Base-by-base conservation (phyloP, 495 filamentous ascomycete genomes). In the Oidiodendron maius region DNA sequence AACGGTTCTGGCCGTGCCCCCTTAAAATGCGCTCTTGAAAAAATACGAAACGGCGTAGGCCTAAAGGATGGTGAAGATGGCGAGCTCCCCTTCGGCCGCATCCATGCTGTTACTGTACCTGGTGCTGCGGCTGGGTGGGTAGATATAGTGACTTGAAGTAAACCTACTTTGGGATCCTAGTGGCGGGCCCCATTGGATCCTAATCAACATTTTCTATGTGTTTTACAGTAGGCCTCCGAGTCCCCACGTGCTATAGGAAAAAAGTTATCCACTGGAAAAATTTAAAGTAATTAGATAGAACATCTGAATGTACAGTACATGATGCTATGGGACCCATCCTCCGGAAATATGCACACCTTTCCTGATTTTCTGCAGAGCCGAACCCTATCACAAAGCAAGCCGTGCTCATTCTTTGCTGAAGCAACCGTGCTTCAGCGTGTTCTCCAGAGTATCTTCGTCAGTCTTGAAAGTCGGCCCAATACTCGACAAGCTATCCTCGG, bases 71-170 rank as follows among this genome's bases (percentile, higher is more conserved):
- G 77, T 21, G 68, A 79, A 30, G 48, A 40, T 0, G 86, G 82
- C 1, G 61, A 68, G 26, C 89, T 96, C 35, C 89, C 90, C 12
- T 78, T 87, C 74, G 61, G 68, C 22, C 90, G 81, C 61, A 81
- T 87, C 16, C 84, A 95, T 59, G 75, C 87, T 2, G 87, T 87
- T 1, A 95, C 89, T 2, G 85, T 88, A 0, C 93, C 93, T 0
- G 93, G 93, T 6, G 89, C 94, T 5, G 81, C 94, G 9, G 94
- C 91, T 6, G 93, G 94, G 2, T 98, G 94, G 93, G 81, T 87
- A 25, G 93, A 98, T 64, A 83, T 82, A 0, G 75, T 97, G n/a
- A n/a, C n/a, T n/a, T n/a, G n/a, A n/a, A n/a, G n/a, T n/a, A n/a
- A n/a, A n/a, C n/a, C n/a, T n/a, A n/a, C n/a, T n/a, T n/a, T n/a